These are phyloP conservation scores for Hymenoscyphus linearis DNA, from an alignment of 2,329 filamentous ascomycete species.

Conservation along the genomic window DNA sequence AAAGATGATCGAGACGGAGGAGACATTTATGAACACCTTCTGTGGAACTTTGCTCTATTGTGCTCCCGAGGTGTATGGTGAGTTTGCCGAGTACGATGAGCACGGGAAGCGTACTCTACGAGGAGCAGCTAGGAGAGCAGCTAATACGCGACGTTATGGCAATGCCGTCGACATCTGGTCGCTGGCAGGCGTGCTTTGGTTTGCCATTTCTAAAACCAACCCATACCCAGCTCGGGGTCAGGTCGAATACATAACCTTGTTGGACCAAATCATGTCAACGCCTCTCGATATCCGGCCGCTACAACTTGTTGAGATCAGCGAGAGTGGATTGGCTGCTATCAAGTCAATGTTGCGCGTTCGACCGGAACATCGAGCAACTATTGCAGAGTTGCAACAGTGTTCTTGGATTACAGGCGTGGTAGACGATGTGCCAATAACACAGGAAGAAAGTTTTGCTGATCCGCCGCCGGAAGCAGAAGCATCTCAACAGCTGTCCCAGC, in stretches of 20 bases:
- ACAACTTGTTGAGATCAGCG: conserved; percentile 52
- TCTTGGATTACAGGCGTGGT: conserved; percentile 56
- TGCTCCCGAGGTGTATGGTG: conserved; percentile 90
- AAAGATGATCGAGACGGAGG: conserved; percentile 84
- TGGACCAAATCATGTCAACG: conserved; percentile 80
- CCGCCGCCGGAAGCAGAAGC: conserved; percentile 20
- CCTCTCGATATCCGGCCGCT: conserved; percentile 64
- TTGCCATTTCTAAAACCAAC: conserved; percentile 70
- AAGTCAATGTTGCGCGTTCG: conserved; percentile 75
- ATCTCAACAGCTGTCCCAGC: conserved; percentile 31
- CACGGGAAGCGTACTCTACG: conserved; percentile 49
- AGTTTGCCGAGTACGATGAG: conserved; percentile 63
- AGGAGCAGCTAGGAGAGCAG: conserved; percentile 23
- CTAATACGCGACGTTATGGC: conserved; percentile 63
- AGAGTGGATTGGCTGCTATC: conserved; percentile 68
- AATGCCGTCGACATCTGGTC: conserved; percentile 97
- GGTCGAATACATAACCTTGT: conserved; percentile 70
- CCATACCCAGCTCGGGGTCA: conserved; percentile 70
- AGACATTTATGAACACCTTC: conserved; percentile 92
- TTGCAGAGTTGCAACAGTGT: conserved; percentile 64
- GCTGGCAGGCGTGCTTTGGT: conserved; percentile 86
- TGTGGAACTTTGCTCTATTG: conserved; percentile 95
- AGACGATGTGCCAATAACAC: conserved; percentile 21
- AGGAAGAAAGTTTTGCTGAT: conserved; percentile 17
- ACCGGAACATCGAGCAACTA: conserved; percentile 70